Evolutionary conservation across 2,329 filamentous ascomycete genomes (phyloP), one percentile per base, ranked within the genome.

Genomic region (Phialophora chinensis): DNA sequence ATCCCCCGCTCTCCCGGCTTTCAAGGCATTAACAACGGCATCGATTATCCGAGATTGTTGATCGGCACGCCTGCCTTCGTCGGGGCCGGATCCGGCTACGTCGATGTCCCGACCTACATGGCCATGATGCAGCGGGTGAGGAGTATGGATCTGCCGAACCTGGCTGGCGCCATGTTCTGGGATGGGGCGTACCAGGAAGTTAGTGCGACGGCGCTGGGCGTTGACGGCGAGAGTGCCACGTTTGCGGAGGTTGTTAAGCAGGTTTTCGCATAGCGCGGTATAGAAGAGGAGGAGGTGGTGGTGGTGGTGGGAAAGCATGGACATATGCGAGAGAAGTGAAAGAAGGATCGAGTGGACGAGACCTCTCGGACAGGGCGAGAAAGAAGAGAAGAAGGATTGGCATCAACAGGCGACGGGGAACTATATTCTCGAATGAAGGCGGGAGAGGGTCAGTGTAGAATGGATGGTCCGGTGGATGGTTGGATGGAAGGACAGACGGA

Each of bases 111-210:
- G 44, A 50, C 49, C 4, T 66, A 71, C 59, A 57, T 55, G 25
- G 17, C 35, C 14, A 67, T 70, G 31, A 47, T 72, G 25, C 33
- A 60, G 29, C 56, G 60, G 12, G 71, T 68, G 38, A 64, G 56
- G 49, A 38, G 11, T 1, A n/a, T 71, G 49, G 35, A 17, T 4
- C 47, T 72, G 42, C 54, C 59, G n/a, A 72, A 71, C 62, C 59
- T 72, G 2, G 71, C 67, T 0, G 71, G 71, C 31, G 69, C 65
- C 1, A 66, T 66, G 63, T 70, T 65, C 38, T 72, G 69, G 71
- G 69, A 71, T 33, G 69, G 67, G 17, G 67, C 62, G 29, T 69
- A 71, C 47, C 56, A 65, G 63, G 65, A 63, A 14, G 38, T 58
- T 25, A 66, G 62, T 35, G 67, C 49, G 20, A 27, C 57, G 44